phyloP scores from a whole-genome alignment of 768 basidiomycete species.

The Fistulinella prunicolor region DNA sequence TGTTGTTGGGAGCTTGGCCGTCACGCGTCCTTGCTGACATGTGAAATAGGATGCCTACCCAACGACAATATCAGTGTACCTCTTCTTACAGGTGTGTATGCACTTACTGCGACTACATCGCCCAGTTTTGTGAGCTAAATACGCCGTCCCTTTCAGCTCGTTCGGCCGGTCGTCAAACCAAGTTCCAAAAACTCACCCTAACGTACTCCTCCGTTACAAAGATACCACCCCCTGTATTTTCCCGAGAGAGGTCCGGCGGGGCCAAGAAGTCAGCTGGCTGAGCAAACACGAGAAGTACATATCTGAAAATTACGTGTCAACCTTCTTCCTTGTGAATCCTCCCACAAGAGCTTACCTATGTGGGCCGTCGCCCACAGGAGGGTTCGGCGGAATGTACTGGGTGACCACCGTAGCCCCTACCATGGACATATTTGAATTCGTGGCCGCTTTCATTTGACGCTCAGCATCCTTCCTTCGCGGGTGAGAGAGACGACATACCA shows the following conservation, averaged over 20 bases:
- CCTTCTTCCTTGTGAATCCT: not conserved
- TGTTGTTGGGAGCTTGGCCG: slow-evolving; percentile 51
- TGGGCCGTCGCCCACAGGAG: slow-evolving; percentile 64
- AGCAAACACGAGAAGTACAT: slow-evolving; percentile 60
- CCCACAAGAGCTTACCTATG: slow-evolving; percentile 52
- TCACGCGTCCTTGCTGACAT: slow-evolving; percentile 66
- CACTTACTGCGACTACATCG: slow-evolving; percentile 54
- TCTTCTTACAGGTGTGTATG: not conserved
- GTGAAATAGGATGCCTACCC: slow-evolving; percentile 67
- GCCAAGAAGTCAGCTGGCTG: slow-evolving; percentile 64
- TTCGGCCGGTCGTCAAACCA: not conserved
- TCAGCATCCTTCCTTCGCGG: not conserved
- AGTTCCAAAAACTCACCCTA: slow-evolving; percentile 34
- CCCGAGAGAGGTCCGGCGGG: slow-evolving; percentile 51
- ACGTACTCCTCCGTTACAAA: slow-evolving; percentile 61
- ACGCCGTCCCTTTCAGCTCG: not conserved
- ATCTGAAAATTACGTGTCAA: slow-evolving; percentile 40
- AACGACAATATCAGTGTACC: slow-evolving; percentile 4
- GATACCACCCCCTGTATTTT: slow-evolving; percentile 49
- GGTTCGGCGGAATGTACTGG: slow-evolving; percentile 68
- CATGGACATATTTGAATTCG: slow-evolving; percentile 41
- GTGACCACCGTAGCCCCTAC: slow-evolving; percentile 51
- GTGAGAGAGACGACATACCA: slow-evolving; percentile 31
- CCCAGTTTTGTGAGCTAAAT: slow-evolving; percentile 54
- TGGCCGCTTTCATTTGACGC: not conserved